Conservation (phyloP, 2,329 filamentous ascomycete species). For the Didymella exigua region DNA sequence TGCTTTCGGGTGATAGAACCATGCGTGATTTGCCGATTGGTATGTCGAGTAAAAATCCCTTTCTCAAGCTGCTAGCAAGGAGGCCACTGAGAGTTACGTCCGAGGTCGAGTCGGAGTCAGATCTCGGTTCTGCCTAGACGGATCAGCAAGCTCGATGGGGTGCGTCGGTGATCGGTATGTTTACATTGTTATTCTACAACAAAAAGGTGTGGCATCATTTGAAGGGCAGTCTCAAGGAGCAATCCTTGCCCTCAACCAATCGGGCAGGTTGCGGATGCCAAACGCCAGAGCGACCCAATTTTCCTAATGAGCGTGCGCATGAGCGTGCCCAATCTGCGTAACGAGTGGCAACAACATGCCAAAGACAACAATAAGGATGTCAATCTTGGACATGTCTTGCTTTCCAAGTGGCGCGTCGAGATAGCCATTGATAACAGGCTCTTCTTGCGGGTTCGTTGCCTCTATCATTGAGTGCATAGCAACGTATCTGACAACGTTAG, state of each 20-base stretch:
- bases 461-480: slow-evolving; percentile 99
- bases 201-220: slow-evolving; percentile 13
- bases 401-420: slow-evolving; percentile 57
- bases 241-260: not conserved
- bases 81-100: not conserved
- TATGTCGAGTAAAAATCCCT: not conserved
- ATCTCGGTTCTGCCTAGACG: not conserved
- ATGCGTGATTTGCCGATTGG: not conserved
- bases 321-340: slow-evolving; percentile 73
- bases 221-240: not conserved
- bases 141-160: not conserved
- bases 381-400: slow-evolving; percentile 56
- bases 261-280: not conserved
- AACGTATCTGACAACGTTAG: slow-evolving; percentile 71
- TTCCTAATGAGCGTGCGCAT: slow-evolving; percentile 57
- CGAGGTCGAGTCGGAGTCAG: not conserved
- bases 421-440: slow-evolving; percentile 54
- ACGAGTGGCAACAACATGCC: slow-evolving; percentile 81
- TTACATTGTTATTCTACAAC: slow-evolving; percentile 15
- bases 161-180: not conserved
- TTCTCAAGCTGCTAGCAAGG: not conserved
- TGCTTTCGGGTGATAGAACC: not conserved
- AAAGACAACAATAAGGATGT: slow-evolving; percentile 68
- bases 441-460: slow-evolving; percentile 51
- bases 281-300: not conserved